phyloP scores from a whole-genome alignment of 2,329 filamentous ascomycete species.

The Apiospora aurea region DNA sequence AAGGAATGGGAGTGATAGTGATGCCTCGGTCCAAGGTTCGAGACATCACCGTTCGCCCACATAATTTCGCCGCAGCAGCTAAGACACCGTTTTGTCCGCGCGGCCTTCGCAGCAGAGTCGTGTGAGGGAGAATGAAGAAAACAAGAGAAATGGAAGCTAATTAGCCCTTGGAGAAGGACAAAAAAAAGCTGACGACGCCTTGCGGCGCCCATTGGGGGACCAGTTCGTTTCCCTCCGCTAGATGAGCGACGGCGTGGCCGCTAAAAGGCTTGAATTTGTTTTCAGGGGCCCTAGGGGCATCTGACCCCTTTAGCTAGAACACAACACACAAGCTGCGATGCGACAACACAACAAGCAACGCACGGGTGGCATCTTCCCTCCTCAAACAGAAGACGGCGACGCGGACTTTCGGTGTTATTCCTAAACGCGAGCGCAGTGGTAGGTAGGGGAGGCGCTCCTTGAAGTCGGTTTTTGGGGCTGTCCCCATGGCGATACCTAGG shows the following conservation, averaged over 20 bases:
- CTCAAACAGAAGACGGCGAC: background rate
- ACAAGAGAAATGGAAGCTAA: background rate
- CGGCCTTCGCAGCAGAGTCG: background rate
- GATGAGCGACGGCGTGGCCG: background rate
- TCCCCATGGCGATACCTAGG: background rate
- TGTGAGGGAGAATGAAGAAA: too few relatives aligned
- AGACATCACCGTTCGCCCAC: background rate
- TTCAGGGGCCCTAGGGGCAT: background rate
- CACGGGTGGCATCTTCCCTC: background rate
- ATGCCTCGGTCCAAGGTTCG: background rate
- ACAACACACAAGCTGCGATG: background rate
- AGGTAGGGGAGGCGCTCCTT: background rate
- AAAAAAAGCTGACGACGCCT: background rate
- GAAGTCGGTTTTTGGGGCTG: background rate
- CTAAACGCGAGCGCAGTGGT: background rate
- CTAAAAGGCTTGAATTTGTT: conserved; percentile 5
- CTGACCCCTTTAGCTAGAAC: background rate
- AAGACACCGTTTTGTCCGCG: background rate
- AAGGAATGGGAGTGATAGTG: background rate
- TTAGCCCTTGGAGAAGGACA: background rate
- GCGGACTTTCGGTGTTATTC: background rate
- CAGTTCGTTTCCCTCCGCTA: too few relatives aligned
- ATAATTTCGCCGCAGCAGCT: background rate
- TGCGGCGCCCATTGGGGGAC: background rate
- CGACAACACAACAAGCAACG: background rate